These are phyloP conservation scores for Smittium mucronatum DNA, from an alignment of 371 early-diverging fungal species.

Conservation along the genomic window DNA sequence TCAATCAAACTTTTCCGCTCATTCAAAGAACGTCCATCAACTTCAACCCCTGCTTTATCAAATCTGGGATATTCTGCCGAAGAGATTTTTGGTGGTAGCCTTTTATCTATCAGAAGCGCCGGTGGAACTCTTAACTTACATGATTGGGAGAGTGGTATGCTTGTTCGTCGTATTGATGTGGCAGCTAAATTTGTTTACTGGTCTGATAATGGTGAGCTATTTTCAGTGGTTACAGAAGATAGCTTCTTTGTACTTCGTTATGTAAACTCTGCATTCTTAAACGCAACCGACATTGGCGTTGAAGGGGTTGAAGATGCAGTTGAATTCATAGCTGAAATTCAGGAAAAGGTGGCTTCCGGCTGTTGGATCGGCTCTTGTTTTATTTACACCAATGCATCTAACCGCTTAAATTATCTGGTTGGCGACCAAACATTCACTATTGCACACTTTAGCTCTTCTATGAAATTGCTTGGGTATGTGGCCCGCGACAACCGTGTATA, in stretches of 20 bases:
- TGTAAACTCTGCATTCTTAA: conserved; percentile 66
- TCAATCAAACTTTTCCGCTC: conserved; percentile 77
- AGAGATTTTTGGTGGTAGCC: conserved; percentile 84
- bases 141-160: conserved; percentile 87
- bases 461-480: conserved; percentile 87
- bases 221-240: conserved; percentile 84
- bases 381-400: conserved; percentile 79
- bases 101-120: conserved; percentile 75
- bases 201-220: conserved; percentile 86
- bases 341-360: conserved; percentile 80
- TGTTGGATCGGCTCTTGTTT: conserved; percentile 97
- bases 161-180: conserved; percentile 90
- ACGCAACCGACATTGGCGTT: conserved; percentile 55
- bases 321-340: conserved; percentile 83
- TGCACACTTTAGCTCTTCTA: conserved; percentile 82
- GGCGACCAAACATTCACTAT: conserved; percentile 84
- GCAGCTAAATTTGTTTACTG: conserved; percentile 77
- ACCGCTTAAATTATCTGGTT: conserved; percentile 88
- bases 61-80: conserved; percentile 70
- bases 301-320: conserved; percentile 95
- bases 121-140: conserved; percentile 68
- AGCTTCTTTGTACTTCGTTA: conserved; percentile 83
- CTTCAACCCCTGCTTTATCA: conserved; percentile 42
- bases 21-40: conserved; percentile 70
- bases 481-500: conserved; percentile 88